Evolutionary conservation across 148 eudicot genomes (phyloP).

Genomic region (Vaccinium darrowii): DNA sequence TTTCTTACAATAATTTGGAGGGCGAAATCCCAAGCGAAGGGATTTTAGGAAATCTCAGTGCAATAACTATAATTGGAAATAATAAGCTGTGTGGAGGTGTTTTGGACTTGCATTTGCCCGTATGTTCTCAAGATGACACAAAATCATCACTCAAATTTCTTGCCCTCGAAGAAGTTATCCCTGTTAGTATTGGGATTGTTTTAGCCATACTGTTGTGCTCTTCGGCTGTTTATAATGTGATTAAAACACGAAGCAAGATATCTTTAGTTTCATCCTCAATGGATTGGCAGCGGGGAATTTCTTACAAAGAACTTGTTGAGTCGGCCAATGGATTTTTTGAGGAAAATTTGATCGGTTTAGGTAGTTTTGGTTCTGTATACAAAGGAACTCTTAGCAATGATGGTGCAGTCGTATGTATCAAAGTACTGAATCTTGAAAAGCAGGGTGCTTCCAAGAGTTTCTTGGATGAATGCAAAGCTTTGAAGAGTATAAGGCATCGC

Average conservation of each 20-base stretch:
- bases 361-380: conserved; percentile 33
- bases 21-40: conserved; percentile 38
- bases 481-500: conserved; percentile 19
- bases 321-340: conserved; percentile 28
- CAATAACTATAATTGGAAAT: conserved; percentile 33
- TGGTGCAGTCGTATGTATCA: conserved; percentile 19
- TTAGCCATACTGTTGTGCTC: background rate
- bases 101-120: conserved; percentile 28
- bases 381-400: conserved; percentile 16
- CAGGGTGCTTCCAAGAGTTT: conserved; percentile 30
- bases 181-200: background rate
- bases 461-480: conserved; percentile 19
- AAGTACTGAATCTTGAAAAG: conserved; percentile 28
- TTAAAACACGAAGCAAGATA: background rate
- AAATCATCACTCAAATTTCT: conserved; percentile 5
- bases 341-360: conserved; percentile 27
- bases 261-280: background rate
- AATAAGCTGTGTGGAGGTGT: conserved; percentile 40
- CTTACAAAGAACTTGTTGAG: conserved; percentile 22
- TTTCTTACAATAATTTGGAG: conserved; percentile 39
- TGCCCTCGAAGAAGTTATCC: background rate
- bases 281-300: conserved; percentile 12
- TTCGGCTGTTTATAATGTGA: background rate
- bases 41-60: conserved; percentile 33
- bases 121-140: conserved; percentile 17